Conservation (phyloP, 805 yeast species). For the Wickerhamiella vanderwaltii region DNA sequence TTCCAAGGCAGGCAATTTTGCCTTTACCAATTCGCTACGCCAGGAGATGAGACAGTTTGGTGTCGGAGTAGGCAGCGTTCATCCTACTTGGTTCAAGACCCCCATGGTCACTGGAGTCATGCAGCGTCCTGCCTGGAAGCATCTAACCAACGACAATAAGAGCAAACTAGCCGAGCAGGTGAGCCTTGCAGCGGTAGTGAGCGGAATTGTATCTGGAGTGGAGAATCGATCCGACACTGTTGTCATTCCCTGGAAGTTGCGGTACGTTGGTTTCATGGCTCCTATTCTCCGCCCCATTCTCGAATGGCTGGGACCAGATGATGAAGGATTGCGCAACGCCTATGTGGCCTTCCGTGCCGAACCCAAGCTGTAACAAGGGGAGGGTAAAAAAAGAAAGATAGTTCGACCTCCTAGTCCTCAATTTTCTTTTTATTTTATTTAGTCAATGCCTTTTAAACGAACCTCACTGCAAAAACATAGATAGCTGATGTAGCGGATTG, state of each 20-base stretch:
- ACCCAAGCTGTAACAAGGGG: neutral
- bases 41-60: slow-evolving; percentile 9
- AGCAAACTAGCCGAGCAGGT: neutral
- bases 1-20: slow-evolving; percentile 9
- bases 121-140: slow-evolving; percentile 8
- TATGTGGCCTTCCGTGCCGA: slow-evolving; percentile 4
- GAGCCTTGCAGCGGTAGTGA: neutral
- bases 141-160: slow-evolving; percentile 6
- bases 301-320: slow-evolving; percentile 2
- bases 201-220: neutral
- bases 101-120: slow-evolving; percentile 8
- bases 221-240: slow-evolving; percentile 8
- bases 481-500: too few species aligned
- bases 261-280: slow-evolving; percentile 1
- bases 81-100: slow-evolving; percentile 11
- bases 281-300: neutral
- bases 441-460: too few species aligned
- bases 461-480: too few species aligned
- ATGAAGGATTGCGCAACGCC: neutral
- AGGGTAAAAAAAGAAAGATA: too few species aligned
- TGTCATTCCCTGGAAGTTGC: slow-evolving; percentile 4
- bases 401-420: neutral
- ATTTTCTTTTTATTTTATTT: neutral
- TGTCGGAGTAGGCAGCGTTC: slow-evolving; percentile 9
- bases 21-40: slow-evolving; percentile 10